Evolutionary conservation across 2,329 filamentous ascomycete genomes (phyloP).

Genomic region (Sclerotiophoma versabilis): DNA sequence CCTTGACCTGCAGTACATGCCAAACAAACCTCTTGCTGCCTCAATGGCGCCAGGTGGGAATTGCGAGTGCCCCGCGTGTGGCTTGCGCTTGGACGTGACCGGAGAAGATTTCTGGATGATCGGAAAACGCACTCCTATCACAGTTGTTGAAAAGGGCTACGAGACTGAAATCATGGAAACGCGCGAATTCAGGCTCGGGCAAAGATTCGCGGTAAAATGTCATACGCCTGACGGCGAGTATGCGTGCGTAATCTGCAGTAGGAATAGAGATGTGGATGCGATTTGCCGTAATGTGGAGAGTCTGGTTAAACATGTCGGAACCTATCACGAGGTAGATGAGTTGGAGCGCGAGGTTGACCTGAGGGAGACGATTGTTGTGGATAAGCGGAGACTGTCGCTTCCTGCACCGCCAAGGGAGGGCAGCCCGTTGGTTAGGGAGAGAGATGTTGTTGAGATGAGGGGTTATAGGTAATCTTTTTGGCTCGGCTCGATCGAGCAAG

Average conservation of each 20-base stretch:
- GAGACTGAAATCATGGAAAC: slow-evolving; percentile 45
- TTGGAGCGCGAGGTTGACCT: slow-evolving; percentile 43
- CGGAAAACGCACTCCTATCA: slow-evolving; percentile 41
- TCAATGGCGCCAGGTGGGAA: slow-evolving; percentile 43
- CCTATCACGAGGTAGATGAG: slow-evolving; percentile 43
- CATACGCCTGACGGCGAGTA: slow-evolving; percentile 47
- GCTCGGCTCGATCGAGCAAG: not conserved
- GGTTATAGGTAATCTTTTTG: slow-evolving; percentile 21
- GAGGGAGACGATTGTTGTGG: slow-evolving; percentile 33
- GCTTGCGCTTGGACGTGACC: slow-evolving; percentile 34
- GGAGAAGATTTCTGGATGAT: slow-evolving; percentile 50
- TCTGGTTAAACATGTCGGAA: slow-evolving; percentile 48
- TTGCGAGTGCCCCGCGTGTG: slow-evolving; percentile 42
- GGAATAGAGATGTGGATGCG: slow-evolving; percentile 44
- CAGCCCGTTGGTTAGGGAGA: slow-evolving; percentile 21
- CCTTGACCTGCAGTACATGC: slow-evolving; percentile 42
- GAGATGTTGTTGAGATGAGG: slow-evolving; percentile 24
- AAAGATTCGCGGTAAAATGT: slow-evolving; percentile 49
- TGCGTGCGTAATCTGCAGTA: slow-evolving; percentile 47
- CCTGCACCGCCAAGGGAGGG: slow-evolving; percentile 26
- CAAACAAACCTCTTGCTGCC: slow-evolving; percentile 38
- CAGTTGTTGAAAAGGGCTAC: slow-evolving; percentile 34
- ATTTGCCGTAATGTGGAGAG: slow-evolving; percentile 45
- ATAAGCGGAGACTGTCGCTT: slow-evolving; percentile 27
- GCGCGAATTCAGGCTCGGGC: slow-evolving; percentile 46